Evolutionary conservation across 2,329 filamentous ascomycete genomes (phyloP).

Genomic region (Colletotrichum sp.): DNA sequence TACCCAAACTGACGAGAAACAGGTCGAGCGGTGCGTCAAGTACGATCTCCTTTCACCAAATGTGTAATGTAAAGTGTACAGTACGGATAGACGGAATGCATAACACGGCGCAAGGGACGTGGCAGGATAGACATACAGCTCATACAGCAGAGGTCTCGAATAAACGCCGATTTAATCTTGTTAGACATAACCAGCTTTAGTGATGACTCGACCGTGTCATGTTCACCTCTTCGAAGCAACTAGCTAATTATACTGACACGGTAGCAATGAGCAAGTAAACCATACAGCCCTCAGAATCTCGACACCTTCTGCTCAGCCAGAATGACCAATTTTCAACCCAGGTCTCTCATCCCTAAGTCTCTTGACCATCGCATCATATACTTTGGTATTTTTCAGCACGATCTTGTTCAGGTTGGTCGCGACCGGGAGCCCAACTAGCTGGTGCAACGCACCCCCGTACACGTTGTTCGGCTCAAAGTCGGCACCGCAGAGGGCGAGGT

Average conservation of each 20-base stretch:
- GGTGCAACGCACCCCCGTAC: background rate
- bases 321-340: background rate
- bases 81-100: slow-evolving; percentile 12
- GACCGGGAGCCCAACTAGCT: background rate
- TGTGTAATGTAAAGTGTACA: slow-evolving; percentile 55
- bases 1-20: background rate
- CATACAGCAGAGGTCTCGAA: slow-evolving; percentile 3
- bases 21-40: slow-evolving; percentile 89
- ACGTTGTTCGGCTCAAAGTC: background rate
- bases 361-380: background rate
- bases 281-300: no score
- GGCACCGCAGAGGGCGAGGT: background rate
- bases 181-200: background rate
- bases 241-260: background rate
- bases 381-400: background rate
- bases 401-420: background rate
- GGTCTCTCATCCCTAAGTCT: background rate
- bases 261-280: background rate
- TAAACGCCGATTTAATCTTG: background rate
- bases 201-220: background rate
- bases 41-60: slow-evolving; percentile 90
- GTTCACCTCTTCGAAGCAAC: background rate
- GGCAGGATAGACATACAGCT: slow-evolving; percentile 6
- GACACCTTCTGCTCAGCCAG: background rate
- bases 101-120: background rate